These are phyloP conservation scores for Rhododendron henanense DNA, from an alignment of 148 eudicot genomes.

Conservation along the genomic window DNA sequence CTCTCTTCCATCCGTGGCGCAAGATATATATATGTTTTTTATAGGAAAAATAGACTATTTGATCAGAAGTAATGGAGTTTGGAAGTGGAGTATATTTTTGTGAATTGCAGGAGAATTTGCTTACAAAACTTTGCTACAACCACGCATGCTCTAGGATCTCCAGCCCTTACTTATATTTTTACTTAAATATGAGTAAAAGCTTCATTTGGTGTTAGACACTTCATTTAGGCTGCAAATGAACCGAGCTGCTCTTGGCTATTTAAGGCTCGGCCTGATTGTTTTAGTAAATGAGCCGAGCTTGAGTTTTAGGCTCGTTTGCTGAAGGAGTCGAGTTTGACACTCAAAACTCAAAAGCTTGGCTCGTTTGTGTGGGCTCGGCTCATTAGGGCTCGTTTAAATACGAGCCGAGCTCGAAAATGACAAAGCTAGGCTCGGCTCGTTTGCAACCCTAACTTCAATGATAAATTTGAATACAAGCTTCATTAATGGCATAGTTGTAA, in stretches of 20 bases:
- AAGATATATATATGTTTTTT: neutral
- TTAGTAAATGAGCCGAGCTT: no score
- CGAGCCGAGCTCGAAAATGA: no score
- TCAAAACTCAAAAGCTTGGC: no score
- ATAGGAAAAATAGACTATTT: neutral
- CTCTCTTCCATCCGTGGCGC: neutral
- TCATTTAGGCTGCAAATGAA: no score
- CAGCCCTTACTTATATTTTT: neutral
- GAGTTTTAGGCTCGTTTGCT: no score
- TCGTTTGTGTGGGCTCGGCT: no score
- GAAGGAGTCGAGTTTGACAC: no score
- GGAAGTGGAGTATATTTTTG: neutral
- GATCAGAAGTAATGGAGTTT: neutral
- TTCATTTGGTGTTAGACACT: neutral
- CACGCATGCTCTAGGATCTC: neutral
- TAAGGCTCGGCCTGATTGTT: no score
- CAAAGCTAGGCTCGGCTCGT: no score
- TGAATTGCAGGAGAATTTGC: neutral
- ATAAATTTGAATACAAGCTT: neutral
- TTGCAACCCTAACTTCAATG: no score
- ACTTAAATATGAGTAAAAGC: neutral
- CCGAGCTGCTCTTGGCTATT: no score
- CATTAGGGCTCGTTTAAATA: no score
- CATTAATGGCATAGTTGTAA: neutral
- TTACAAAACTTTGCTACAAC: neutral